These are phyloP conservation scores for Theobroma cacao DNA, from an alignment of 345 rosid genomes.

Conservation along the genomic window DNA sequence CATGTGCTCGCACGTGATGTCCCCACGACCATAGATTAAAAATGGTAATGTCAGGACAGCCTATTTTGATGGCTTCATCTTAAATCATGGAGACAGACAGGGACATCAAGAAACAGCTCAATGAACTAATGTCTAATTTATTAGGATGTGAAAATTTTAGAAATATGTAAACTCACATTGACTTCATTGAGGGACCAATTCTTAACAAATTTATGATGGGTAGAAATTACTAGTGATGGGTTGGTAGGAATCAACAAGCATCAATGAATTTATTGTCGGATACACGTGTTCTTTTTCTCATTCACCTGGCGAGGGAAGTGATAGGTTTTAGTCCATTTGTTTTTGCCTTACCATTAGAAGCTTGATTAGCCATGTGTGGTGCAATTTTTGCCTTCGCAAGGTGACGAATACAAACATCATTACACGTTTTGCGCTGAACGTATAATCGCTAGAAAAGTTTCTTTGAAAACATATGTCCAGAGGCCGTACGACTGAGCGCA, in stretches of 20 bases:
- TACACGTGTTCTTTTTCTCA: not conserved
- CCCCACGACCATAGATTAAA: not conserved
- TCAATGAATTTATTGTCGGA: not conserved
- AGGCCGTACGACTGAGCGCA: not conserved
- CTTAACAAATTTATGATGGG: not conserved
- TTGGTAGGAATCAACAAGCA: not conserved
- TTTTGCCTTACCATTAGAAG: not conserved
- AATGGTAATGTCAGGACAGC: not conserved
- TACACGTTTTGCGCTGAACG: not conserved
- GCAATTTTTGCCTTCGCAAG: not conserved
- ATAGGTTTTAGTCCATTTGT: not conserved
- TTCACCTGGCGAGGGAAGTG: not conserved
- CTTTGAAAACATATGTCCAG: not conserved
- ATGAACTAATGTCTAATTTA: not conserved
- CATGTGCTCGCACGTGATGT: slow-evolving; percentile 22
- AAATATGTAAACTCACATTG: not conserved
- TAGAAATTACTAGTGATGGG: not conserved
- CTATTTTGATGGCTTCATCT: not conserved
- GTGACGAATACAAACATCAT: not conserved
- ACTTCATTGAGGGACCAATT: not conserved
- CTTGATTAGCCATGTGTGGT: not conserved
- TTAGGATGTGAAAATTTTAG: not conserved
- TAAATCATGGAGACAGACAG: not conserved
- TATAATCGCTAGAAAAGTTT: not conserved
- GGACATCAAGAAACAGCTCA: not conserved